These are phyloP conservation scores for Diplogelasinospora grovesii DNA, from an alignment of 495 filamentous ascomycete species.

Conservation along the genomic window DNA sequence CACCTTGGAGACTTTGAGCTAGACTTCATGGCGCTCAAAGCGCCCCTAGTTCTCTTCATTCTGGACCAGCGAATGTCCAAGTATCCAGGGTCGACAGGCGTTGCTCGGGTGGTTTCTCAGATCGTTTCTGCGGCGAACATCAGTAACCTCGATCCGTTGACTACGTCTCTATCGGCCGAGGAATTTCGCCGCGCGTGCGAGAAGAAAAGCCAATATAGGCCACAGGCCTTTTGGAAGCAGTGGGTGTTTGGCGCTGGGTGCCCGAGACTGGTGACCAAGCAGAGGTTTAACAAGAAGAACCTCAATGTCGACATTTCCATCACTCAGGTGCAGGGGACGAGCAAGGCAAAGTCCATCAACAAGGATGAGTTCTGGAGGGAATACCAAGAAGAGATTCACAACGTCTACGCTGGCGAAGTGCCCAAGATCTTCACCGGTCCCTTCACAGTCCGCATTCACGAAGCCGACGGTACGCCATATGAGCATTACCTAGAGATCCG, in stretches of 20 bases:
- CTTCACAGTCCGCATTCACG: conserved; percentile 96
- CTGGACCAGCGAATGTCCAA: conserved; percentile 87
- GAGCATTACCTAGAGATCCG: conserved; percentile 97
- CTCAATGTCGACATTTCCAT: conserved; percentile 92
- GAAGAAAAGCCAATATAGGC: conserved; percentile 72
- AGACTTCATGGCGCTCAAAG: conserved; percentile 88
- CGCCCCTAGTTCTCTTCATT: conserved; percentile 86
- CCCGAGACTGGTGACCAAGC: conserved; percentile 73
- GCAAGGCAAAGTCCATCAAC: conserved; percentile 37
- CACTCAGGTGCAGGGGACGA: conserved; percentile 60
- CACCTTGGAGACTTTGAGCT: conserved; percentile 73
- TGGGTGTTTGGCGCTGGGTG: conserved; percentile 88
- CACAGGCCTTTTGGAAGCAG: conserved; percentile 85
- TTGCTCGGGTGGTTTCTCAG: conserved; percentile 75
- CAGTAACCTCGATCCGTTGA: conserved; percentile 59
- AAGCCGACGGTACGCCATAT: conserved; percentile 96
- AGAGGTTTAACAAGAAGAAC: conserved; percentile 96
- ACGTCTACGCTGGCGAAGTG: conserved; percentile 61
- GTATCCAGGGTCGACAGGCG: conserved; percentile 70
- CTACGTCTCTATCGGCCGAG: conserved; percentile 64
- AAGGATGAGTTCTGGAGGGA: conserved; percentile 74
- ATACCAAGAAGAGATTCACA: conserved; percentile 66
- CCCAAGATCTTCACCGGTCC: conserved; percentile 85
- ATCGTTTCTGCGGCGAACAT: conserved; percentile 78
- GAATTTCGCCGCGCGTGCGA: conserved; percentile 78